Conservation (phyloP, 2,329 filamentous ascomycete genomes). For the Colletotrichum zoysiae region DNA sequence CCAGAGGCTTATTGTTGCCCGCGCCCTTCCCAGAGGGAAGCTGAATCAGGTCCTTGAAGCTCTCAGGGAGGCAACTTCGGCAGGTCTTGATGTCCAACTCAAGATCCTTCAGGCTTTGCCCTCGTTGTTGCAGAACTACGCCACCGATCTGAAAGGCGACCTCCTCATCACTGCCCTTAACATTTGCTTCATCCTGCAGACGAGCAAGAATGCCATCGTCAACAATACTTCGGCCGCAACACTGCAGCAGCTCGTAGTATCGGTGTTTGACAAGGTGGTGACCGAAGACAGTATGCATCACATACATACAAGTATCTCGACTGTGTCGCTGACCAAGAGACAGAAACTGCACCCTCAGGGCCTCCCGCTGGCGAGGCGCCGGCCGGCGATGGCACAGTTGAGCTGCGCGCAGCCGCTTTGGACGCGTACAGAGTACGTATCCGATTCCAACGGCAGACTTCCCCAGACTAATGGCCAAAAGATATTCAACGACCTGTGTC, state of each 20-base stretch:
- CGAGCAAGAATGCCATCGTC: constrained; percentile 91
- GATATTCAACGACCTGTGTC: constrained; percentile 90
- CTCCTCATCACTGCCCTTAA: constrained; percentile 86
- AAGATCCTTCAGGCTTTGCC: constrained; percentile 95
- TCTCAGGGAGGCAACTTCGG: constrained; percentile 85
- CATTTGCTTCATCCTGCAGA: constrained; percentile 91
- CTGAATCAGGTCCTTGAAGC: constrained; percentile 90
- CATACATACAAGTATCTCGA: neutral
- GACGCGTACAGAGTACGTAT: constrained; percentile 81
- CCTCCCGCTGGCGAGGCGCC: constrained; percentile 76
- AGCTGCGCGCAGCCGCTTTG: constrained; percentile 80
- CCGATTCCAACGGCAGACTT: neutral
- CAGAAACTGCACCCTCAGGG: constrained; percentile 62
- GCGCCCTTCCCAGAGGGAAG: constrained; percentile 81
- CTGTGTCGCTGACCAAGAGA: constrained; percentile 40
- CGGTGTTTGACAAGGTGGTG: constrained; percentile 92
- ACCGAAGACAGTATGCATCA: constrained; percentile 78
- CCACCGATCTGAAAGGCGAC: constrained; percentile 82
- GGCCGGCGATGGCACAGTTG: constrained; percentile 72
- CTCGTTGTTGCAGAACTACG: constrained; percentile 90
- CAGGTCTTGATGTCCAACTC: constrained; percentile 88
- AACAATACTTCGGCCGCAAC: constrained; percentile 98
- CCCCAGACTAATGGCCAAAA: constrained; percentile 48
- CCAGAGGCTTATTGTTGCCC: constrained; percentile 86
- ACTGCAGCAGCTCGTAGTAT: constrained; percentile 90